Evolutionary conservation across 768 basidiomycete genomes (phyloP).

Genomic region (Phylloporus scabripes): DNA sequence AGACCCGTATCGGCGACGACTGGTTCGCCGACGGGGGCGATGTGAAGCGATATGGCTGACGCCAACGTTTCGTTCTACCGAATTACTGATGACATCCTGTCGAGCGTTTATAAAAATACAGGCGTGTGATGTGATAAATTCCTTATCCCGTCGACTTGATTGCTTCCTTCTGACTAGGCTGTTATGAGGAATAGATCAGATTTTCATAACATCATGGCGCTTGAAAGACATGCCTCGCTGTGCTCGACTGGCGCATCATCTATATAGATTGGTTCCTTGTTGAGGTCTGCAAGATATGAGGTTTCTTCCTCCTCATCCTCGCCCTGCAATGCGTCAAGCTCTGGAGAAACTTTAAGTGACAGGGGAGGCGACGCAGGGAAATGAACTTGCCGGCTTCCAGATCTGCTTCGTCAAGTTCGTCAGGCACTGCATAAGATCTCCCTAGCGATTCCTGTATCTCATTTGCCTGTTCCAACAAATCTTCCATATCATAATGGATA

Average conservation of each 20-base stretch:
- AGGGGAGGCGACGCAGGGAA: neutral
- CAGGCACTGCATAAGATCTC: slow-evolving; percentile 92
- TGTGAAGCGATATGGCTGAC: slow-evolving; percentile 62
- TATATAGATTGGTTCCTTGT: slow-evolving; percentile 87
- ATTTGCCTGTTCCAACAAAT: slow-evolving; percentile 92
- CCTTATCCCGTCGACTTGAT: slow-evolving; percentile 44
- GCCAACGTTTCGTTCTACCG: neutral
- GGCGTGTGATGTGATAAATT: neutral
- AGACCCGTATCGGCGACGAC: slow-evolving; percentile 58
- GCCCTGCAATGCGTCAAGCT: slow-evolving; percentile 88
- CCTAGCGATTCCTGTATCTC: slow-evolving; percentile 95
- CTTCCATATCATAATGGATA: slow-evolving; percentile 98
- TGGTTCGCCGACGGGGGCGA: slow-evolving; percentile 64
- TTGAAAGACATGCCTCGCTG: slow-evolving; percentile 44
- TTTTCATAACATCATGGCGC: neutral
- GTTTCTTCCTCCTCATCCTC: slow-evolving; percentile 90
- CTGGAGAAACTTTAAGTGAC: slow-evolving; percentile 37
- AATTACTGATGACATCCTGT: slow-evolving; percentile 1
- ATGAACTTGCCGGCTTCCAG: slow-evolving; percentile 77
- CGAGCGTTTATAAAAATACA: slow-evolving; percentile 14
- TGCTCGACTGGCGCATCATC: slow-evolving; percentile 79
- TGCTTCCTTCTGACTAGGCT: slow-evolving; percentile 51
- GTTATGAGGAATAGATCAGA: slow-evolving; percentile 3
- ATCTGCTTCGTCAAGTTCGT: slow-evolving; percentile 96
- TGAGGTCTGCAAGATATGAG: slow-evolving; percentile 82